These are phyloP conservation scores for Penicillium rolfsii DNA, from an alignment of 2,329 filamentous ascomycete species.

Conservation along the genomic window DNA sequence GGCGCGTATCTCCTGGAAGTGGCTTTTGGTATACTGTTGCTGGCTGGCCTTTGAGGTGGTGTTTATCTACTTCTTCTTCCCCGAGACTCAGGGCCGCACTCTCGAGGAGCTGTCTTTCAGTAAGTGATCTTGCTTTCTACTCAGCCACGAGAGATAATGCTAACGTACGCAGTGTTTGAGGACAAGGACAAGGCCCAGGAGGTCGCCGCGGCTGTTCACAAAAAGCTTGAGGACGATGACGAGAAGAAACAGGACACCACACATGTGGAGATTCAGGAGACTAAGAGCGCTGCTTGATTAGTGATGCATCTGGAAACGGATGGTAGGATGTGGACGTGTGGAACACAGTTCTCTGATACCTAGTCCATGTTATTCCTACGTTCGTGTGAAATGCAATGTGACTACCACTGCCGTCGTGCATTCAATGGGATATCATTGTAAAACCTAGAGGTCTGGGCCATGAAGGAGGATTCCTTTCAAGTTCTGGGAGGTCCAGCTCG, in stretches of 20 bases:
- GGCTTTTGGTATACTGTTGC: conserved; percentile 49
- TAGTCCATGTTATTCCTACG: no score
- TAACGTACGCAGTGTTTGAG: conserved; percentile 41
- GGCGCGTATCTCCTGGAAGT: conserved; percentile 50
- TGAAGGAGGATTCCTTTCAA: no score
- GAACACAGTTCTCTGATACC: background rate
- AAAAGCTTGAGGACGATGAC: conserved; percentile 35
- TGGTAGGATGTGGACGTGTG: background rate
- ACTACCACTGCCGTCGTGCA: background rate
- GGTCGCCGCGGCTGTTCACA: conserved; percentile 43
- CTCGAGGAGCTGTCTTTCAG: conserved; percentile 53
- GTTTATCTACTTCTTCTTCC: conserved; percentile 52
- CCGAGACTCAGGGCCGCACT: conserved; percentile 48
- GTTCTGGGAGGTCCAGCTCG: no score
- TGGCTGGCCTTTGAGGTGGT: conserved; percentile 48
- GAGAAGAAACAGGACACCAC: conserved; percentile 10
- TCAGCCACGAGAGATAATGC: conserved; percentile 2
- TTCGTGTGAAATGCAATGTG: background rate
- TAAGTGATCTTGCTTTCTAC: conserved; percentile 30
- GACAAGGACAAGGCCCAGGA: conserved; percentile 41
- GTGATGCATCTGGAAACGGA: background rate
- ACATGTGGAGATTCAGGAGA: conserved; percentile 16
- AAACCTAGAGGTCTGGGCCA: no score
- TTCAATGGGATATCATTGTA: background rate
- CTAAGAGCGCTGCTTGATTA: conserved; percentile 12